These are phyloP conservation scores for Tritrichomonas foetus DNA, from an alignment of 208 protist genomes.

Conservation along the genomic window DNA sequence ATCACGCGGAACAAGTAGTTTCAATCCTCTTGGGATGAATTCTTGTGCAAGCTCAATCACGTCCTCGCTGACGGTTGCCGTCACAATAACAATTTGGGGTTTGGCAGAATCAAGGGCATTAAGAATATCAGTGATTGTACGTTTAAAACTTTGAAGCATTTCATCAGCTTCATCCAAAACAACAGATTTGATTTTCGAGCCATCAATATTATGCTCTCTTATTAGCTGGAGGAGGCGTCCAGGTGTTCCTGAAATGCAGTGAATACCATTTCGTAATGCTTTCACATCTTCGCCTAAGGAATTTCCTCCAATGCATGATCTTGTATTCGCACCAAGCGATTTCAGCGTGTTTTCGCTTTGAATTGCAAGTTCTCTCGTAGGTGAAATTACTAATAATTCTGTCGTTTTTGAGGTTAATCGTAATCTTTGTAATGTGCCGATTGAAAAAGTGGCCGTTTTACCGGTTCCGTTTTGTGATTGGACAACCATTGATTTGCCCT, in stretches of 20 bases:
- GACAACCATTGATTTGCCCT: slow-evolving; percentile 83
- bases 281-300: slow-evolving; percentile 83
- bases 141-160: slow-evolving; percentile 73
- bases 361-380: slow-evolving; percentile 37
- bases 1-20: slow-evolving; percentile 96
- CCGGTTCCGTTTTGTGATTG: slow-evolving; percentile 84
- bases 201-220: slow-evolving; percentile 66
- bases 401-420: neutral
- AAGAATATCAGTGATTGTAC: neutral
- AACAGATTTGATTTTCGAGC: slow-evolving; percentile 75
- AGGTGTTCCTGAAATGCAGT: slow-evolving; percentile 70
- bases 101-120: neutral
- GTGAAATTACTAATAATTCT: slow-evolving; percentile 36
- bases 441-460: slow-evolving; percentile 92
- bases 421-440: neutral
- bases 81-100: slow-evolving; percentile 82
- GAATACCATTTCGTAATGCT: slow-evolving; percentile 73
- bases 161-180: slow-evolving; percentile 98
- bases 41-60: slow-evolving; percentile 90
- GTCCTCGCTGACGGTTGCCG: slow-evolving; percentile 93
- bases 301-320: slow-evolving; percentile 76
- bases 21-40: slow-evolving; percentile 92
- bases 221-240: slow-evolving; percentile 76
- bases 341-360: slow-evolving; percentile 10
- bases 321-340: neutral